Evolutionary conservation across 176 grass and related monocot species (phyloP).

Genomic region (Olyra latifolia): DNA sequence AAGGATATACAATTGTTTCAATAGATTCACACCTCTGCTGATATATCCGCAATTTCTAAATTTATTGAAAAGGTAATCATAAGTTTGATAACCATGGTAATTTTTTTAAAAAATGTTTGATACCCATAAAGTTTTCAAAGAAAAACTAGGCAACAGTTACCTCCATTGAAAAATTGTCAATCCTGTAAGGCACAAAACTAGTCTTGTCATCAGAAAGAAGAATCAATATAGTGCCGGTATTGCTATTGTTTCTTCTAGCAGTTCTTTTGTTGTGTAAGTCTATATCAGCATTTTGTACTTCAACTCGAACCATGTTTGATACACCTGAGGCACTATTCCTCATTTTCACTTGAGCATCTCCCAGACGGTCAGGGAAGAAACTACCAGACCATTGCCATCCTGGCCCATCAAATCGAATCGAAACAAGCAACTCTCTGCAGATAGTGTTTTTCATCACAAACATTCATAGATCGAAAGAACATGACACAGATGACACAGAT

Average conservation of each 20-base stretch:
- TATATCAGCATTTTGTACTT: constrained; percentile 94
- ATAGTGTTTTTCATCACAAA: constrained; percentile 33
- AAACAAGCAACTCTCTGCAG: constrained; percentile 88
- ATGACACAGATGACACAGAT: constrained; percentile 9
- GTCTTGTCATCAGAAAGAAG: constrained; percentile 97
- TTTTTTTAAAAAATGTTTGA: no score
- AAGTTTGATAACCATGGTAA: constrained; percentile 1
- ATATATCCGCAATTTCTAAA: constrained; percentile 92
- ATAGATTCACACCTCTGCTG: constrained; percentile 94
- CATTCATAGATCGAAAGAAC: constrained; percentile 24
- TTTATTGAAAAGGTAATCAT: constrained; percentile 32
- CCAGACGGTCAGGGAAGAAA: constrained; percentile 83
- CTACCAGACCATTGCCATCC: constrained; percentile 98
- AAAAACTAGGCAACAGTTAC: constrained; percentile 52
- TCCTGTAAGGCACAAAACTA: constrained; percentile 92
- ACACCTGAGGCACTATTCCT: constrained; percentile 73
- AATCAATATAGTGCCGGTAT: constrained; percentile 78
- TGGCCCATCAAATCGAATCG: constrained; percentile 84
- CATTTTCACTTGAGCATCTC: constrained; percentile 98
- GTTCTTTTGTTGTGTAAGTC: constrained; percentile 47
- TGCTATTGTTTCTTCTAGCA: constrained; percentile 63
- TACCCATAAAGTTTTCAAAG: constrained; percentile 17
- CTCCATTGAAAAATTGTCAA: constrained; percentile 95
- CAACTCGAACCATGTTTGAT: constrained; percentile 94
- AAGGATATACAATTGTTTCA: constrained; percentile 89